Conservation (phyloP, 176 grass and related monocot genomes). For the Tuctoria greenei region DNA sequence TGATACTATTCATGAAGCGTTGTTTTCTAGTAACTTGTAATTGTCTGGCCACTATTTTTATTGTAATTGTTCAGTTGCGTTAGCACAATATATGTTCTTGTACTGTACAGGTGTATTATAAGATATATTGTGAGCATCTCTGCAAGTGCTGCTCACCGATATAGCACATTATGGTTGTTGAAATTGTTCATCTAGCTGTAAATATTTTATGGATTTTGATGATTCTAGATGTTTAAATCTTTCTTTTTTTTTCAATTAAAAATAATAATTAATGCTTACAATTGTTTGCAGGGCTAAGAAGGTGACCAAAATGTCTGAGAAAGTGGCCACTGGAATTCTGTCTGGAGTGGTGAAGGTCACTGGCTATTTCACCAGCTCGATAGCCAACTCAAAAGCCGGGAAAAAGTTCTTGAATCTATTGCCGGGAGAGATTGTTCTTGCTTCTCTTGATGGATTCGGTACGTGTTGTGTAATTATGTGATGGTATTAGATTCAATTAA, state of each 20-base stretch:
- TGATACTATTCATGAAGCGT: too few relatives aligned
- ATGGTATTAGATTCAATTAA: neutral
- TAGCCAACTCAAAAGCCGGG: slow-evolving; percentile 71
- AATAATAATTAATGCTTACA: too few relatives aligned
- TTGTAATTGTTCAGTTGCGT: neutral
- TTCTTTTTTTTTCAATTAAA: too few relatives aligned
- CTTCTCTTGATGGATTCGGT: slow-evolving; percentile 92
- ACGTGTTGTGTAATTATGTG: slow-evolving; percentile 17
- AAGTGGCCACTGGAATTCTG: slow-evolving; percentile 74
- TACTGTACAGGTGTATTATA: neutral
- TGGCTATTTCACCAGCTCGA: slow-evolving; percentile 63
- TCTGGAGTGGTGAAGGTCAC: slow-evolving; percentile 75
- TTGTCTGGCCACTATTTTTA: neutral
- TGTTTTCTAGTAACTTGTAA: neutral
- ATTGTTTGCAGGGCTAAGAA: slow-evolving; percentile 56
- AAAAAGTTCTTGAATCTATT: slow-evolving; percentile 64
- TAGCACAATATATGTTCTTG: neutral
- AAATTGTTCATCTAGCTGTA: neutral
- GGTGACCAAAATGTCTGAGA: slow-evolving; percentile 80
- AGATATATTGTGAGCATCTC: neutral
- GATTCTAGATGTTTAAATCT: too few relatives aligned
- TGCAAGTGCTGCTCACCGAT: neutral
- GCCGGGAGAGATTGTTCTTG: slow-evolving; percentile 87
- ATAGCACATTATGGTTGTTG: neutral
- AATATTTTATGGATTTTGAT: neutral